Base-by-base conservation (phyloP, 163 green algal species). In the Scenedesmus sp. region DNA sequence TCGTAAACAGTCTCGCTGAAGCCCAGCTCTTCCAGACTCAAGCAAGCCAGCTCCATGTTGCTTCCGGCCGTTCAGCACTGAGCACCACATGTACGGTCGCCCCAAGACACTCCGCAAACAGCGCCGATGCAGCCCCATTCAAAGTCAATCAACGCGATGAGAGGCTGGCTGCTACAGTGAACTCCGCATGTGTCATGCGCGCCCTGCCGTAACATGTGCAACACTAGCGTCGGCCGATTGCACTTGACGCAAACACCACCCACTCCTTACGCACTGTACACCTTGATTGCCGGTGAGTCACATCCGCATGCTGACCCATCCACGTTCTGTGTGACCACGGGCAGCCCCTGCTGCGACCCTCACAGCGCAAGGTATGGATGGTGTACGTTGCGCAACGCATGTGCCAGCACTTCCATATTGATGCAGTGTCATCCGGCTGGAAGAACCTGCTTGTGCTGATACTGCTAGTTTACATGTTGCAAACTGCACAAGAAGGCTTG, bases 191-290 rank as follows among this genome's bases (percentile, higher is more conserved):
- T 76, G 65, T 76, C 65, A 76, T 76, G 65, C 65, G 65, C 37
- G 65, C 65, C 65, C 65, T 76, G 65, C 65, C 65, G 65, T 76
- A 76, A 76, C 65, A 76, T 76, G 65, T 76, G 65, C 65, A 76
- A 40, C 30, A 40, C 30, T 2, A 33, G 65, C 40, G 65, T 76
- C 65, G 65, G 65, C 65, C 65, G 65, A 76, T 20, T 2, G 40
- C 65, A 76, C 24, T 30, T 40, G 9, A 76, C 20, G 30, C 6
- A 18, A 20, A 30, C 65, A 76, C 6, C 7, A 76, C 13, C 49
- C 13, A 20, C 49, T 20, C 49, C 49, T 12, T 13, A 56, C 13
- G 49, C 49, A 56, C 13, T 56, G 49, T 56, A 56, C 15, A 56
- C 13, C n/a, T n/a, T n/a, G n/a, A n/a, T n/a, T n/a, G n/a, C n/a